These are phyloP conservation scores for Filobasidium floriforme DNA, from an alignment of 768 basidiomycete species.

Conservation along the genomic window DNA sequence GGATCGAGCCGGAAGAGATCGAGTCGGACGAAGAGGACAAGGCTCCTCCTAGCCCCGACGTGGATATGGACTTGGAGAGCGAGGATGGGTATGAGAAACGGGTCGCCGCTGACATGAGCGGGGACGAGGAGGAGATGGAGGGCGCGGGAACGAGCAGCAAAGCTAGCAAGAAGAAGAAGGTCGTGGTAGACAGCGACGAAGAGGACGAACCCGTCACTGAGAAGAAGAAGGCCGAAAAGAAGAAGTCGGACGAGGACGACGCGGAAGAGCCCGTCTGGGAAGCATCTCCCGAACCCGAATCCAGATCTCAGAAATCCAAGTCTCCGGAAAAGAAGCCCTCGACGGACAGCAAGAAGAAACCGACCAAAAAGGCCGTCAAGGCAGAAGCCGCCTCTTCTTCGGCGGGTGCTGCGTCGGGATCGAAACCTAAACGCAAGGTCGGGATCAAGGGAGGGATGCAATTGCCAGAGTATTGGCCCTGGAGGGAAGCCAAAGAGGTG, in stretches of 20 bases:
- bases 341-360: conserved; percentile 38
- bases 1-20: conserved; percentile 27
- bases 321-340: conserved; percentile 8
- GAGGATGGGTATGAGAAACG: conserved; percentile 25
- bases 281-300: conserved; percentile 19
- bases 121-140: conserved; percentile 46
- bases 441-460: conserved; percentile 61
- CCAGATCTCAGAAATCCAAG: conserved; percentile 36
- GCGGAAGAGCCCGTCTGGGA: not conserved
- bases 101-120: conserved; percentile 25
- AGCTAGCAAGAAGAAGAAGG: conserved; percentile 55
- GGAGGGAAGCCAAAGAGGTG: conserved; percentile 85
- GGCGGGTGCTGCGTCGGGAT: not conserved
- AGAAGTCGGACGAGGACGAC: conserved; percentile 47
- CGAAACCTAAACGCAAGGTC: not conserved
- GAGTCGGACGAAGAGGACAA: conserved; percentile 23
- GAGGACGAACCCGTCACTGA: not conserved
- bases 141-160: conserved; percentile 54
- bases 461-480: conserved; percentile 92
- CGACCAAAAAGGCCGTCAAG: conserved; percentile 47
- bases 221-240: conserved; percentile 30
- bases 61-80: conserved; percentile 25
- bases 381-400: conserved; percentile 12
- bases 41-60: not conserved
- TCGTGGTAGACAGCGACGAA: conserved; percentile 54